Evolutionary conservation across 2,329 filamentous ascomycete genomes (phyloP).

Genomic region (Stromatinia cepivora): DNA sequence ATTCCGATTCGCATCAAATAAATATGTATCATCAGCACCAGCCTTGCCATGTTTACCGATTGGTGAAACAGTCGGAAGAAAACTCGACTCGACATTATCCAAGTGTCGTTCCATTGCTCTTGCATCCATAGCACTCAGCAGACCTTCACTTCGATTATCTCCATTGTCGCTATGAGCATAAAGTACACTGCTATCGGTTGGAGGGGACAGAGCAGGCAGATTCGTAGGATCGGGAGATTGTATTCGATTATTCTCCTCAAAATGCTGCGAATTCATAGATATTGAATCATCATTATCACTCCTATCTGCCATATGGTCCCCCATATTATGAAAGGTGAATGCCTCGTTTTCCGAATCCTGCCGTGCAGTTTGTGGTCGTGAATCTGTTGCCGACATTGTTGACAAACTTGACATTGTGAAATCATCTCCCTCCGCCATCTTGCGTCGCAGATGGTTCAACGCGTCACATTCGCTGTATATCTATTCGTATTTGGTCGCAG

Average conservation of each 20-base stretch:
- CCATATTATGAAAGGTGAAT: conserved; percentile 36
- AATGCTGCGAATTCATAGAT: conserved; percentile 28
- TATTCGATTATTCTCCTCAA: conserved; percentile 30
- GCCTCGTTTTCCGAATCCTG: conserved; percentile 36
- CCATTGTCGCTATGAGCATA: conserved; percentile 36
- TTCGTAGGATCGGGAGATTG: conserved; percentile 33
- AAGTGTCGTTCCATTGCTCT: conserved; percentile 48
- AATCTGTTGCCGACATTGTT: conserved; percentile 24
- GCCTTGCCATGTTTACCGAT: conserved; percentile 47
- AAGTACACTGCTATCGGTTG: conserved; percentile 36
- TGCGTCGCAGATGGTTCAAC: conserved; percentile 26
- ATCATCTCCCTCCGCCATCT: conserved; percentile 39
- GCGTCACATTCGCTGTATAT: conserved; percentile 35
- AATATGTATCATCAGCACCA: conserved; percentile 59
- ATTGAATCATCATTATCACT: conserved; percentile 34
- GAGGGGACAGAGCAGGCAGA: conserved; percentile 35
- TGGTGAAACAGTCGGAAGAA: conserved; percentile 58
- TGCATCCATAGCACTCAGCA: conserved; percentile 38
- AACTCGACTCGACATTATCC: conserved; percentile 66
- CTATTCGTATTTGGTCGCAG: background rate
- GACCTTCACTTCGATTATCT: conserved; percentile 31
- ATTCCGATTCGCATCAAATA: conserved; percentile 50
- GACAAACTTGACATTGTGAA: conserved; percentile 17
- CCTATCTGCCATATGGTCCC: conserved; percentile 37
- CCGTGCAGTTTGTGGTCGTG: conserved; percentile 36